Evolutionary conservation across 2,329 filamentous ascomycete genomes (phyloP), one percentile per base, ranked within the genome.

Genomic region (Penicillium sp.): DNA sequence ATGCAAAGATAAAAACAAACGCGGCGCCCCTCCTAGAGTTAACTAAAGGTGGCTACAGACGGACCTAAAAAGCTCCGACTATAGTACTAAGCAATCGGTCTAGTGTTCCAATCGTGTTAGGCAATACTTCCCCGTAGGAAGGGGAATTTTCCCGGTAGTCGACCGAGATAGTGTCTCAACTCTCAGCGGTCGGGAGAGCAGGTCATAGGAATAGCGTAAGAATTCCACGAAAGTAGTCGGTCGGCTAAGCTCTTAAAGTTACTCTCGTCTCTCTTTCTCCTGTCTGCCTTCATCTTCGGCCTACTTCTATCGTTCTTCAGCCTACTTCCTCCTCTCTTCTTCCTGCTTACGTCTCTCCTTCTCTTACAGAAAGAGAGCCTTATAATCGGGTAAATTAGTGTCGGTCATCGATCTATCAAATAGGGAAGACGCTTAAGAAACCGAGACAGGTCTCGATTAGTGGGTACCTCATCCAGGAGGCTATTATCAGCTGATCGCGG

Each of bases 101-200:
- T 65, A 75, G n/a, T n/a, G n/a, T n/a, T n/a, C n/a, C n/a, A n/a
- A n/a, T n/a, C n/a, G n/a, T n/a, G n/a, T n/a, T n/a, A 68, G 73
- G 58, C 69, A 75, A 53, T 66, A 62, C 60, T 73, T 73, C 26
- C 67, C 67, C 7, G 57, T 68, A 9, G 67, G 70, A 38, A 57
- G 24, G 1, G 66, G 62, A 35, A 70, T 72, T 58, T 63, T 61
- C 17, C 67, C 68, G 35, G 65, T 70, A 13, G 70, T 73, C 35
- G 66, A 72, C 57, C 60, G 60, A 60, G 58, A 66, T 28, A 28
- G 26, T 28, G 7, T 28, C 7, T 4, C 26, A 7, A 28, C 26
- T 28, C 7, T 28, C 7, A 28, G 7, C 7, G 7, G 26, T 28
- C n/a, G n/a, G n/a, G n/a, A n/a, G n/a, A n/a, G n/a, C n/a, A n/a